These are phyloP conservation scores for Atkinsonella hypoxylon DNA, from an alignment of 2,329 filamentous ascomycete genomes.

Conservation along the genomic window DNA sequence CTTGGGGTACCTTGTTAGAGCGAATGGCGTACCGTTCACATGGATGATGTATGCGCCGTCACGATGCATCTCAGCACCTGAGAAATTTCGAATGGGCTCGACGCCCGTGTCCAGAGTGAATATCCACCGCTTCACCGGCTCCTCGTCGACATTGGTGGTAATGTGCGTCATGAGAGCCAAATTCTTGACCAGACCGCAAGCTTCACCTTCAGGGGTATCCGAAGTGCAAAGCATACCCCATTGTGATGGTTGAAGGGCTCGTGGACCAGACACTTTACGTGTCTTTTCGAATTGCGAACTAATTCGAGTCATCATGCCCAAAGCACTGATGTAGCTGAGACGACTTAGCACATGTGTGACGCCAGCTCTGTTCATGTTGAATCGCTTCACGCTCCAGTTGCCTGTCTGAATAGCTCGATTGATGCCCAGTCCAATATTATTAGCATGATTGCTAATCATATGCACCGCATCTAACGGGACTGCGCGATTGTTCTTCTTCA, in stretches of 20 bases:
- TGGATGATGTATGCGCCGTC: slow-evolving; percentile 82
- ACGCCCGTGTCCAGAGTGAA: slow-evolving; percentile 80
- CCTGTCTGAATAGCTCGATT: slow-evolving; percentile 94
- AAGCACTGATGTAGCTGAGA: slow-evolving; percentile 87
- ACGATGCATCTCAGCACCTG: slow-evolving; percentile 74
- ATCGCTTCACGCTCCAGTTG: slow-evolving; percentile 96
- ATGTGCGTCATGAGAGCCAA: slow-evolving; percentile 98
- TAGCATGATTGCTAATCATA: slow-evolving; percentile 73
- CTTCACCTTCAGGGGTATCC: slow-evolving; percentile 96
- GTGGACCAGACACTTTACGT: slow-evolving; percentile 86
- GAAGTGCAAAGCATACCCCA: slow-evolving; percentile 97
- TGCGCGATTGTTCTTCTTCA: slow-evolving; percentile 86
- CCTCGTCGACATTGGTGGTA: slow-evolving; percentile 90
- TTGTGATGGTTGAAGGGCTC: slow-evolving; percentile 91
- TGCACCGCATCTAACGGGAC: slow-evolving; percentile 78
- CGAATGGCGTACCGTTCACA: slow-evolving; percentile 89
- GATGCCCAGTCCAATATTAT: slow-evolving; percentile 83
- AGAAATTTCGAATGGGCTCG: slow-evolving; percentile 56
- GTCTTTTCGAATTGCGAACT: slow-evolving; percentile 99
- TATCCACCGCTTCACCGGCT: slow-evolving; percentile 74
- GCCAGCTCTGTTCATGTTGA: slow-evolving; percentile 95
- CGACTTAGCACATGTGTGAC: slow-evolving; percentile 94
- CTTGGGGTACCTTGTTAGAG: slow-evolving; percentile 75
- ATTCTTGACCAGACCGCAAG: slow-evolving; percentile 96
- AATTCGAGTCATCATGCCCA: slow-evolving; percentile 99